Evolutionary conservation across 176 grass and related monocot genomes (phyloP).

Genomic region (Saccharum officinarum): DNA sequence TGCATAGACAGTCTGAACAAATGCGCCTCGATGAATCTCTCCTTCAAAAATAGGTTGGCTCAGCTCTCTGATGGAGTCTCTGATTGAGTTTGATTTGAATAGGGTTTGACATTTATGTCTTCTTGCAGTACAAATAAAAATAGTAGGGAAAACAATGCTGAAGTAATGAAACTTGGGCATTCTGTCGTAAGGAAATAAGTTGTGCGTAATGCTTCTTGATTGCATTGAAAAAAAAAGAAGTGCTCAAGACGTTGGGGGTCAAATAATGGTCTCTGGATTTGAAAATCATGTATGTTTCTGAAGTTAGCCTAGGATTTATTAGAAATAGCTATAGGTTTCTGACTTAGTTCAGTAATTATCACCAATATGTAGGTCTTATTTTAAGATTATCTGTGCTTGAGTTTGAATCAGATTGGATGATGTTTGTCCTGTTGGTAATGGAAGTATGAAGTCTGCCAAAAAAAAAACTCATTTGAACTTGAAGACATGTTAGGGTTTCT

Average conservation of each 20-base stretch:
- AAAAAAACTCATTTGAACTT: neutral
- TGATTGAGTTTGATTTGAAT: neutral
- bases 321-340: neutral
- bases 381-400: neutral
- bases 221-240: slow-evolving; percentile 6
- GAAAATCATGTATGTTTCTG: neutral
- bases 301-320: neutral
- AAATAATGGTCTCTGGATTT: neutral
- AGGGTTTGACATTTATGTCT: slow-evolving; percentile 10
- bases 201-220: neutral
- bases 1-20: neutral
- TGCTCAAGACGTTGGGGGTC: neutral
- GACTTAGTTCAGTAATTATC: neutral
- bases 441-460: neutral
- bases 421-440: slow-evolving; percentile 1
- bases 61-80: neutral
- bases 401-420: neutral
- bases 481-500: neutral
- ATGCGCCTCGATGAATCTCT: slow-evolving; percentile 6
- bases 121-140: neutral
- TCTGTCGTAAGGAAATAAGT: neutral
- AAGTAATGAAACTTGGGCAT: slow-evolving; percentile 15
- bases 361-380: neutral
- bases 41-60: neutral
- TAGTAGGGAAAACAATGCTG: neutral